Percentiles rank a stretch among this genome's conserved stretches.
These are phyloP conservation scores for Lycium ferocissimum DNA, from an alignment of 257 asterid genomes.

Conservation along the genomic window DNA sequence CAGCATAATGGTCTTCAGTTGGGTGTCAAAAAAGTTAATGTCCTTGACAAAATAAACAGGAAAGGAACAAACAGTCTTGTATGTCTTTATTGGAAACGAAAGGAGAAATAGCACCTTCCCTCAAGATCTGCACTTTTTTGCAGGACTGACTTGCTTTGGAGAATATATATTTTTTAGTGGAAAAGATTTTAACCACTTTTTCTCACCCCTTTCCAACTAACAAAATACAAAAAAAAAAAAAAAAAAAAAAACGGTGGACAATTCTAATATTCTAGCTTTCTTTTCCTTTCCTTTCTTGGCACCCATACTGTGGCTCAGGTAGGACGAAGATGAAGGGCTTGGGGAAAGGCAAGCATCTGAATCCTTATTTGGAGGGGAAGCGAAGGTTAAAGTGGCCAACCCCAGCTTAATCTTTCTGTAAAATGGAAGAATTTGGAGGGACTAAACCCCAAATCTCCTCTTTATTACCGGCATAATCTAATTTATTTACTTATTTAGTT, in stretches of 20 bases:
- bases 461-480: background rate
- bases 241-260: background rate
- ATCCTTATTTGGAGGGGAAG: constrained; percentile 2
- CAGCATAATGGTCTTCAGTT: background rate
- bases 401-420: background rate
- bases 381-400: background rate
- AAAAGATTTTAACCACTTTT: constrained; percentile 10
- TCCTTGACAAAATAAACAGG: constrained; percentile 20
- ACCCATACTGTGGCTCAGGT: background rate
- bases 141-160: constrained; percentile 14
- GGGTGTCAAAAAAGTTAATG: background rate
- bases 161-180: background rate
- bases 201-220: background rate
- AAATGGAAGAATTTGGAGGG: background rate
- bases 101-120: background rate
- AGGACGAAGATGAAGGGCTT: constrained; percentile 4
- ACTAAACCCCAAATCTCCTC: background rate
- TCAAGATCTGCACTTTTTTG: background rate
- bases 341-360: constrained; percentile 7
- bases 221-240: background rate
- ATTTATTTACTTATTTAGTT: background rate
- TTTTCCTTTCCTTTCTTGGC: constrained; percentile 19
- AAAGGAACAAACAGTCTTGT: background rate
- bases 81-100: constrained; percentile 11
- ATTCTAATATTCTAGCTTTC: background rate